Evolutionary conservation across 257 asterid species (phyloP).

Genomic region (Scutellaria galericulata): DNA sequence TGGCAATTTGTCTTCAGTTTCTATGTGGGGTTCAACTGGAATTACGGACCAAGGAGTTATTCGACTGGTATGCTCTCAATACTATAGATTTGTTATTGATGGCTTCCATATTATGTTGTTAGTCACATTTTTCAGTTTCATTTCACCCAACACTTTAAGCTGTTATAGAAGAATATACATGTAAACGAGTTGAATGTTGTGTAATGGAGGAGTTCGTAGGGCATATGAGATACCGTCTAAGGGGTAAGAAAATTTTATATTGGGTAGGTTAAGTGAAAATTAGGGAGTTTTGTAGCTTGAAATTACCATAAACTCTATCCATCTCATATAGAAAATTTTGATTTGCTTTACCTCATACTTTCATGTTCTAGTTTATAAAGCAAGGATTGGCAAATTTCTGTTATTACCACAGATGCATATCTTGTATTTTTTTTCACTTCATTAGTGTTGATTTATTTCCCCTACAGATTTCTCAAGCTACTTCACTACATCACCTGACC

Average conservation of each 20-base stretch:
- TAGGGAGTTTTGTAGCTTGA: too few relatives aligned
- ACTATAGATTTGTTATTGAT: too few relatives aligned
- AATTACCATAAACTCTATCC: too few relatives aligned
- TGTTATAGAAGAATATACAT: background rate
- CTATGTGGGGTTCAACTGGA: conserved; percentile 86
- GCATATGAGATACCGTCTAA: background rate
- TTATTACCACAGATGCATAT: too few relatives aligned
- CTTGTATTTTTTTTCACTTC: too few relatives aligned
- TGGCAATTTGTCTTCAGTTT: conserved; percentile 68
- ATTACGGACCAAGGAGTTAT: conserved; percentile 73
- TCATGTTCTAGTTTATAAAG: too few relatives aligned
- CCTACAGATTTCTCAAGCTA: conserved; percentile 66
- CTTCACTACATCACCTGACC: conserved; percentile 77
- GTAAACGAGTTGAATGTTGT: background rate
- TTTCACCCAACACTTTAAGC: background rate
- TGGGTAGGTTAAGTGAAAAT: background rate
- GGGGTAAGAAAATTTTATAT: background rate
- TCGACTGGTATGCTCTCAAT: conserved; percentile 55
- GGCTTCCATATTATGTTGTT: too few relatives aligned
- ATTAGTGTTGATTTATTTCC: background rate
- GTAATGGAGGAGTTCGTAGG: too few relatives aligned
- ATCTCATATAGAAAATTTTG: too few relatives aligned
- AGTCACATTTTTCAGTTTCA: background rate
- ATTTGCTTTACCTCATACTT: too few relatives aligned
- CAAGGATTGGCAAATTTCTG: too few relatives aligned